Percentiles rank a stretch among this genome's conserved stretches.
phyloP scores from a whole-genome alignment of 352 stramenopile genomes.

The Pythium oligandrum region DNA sequence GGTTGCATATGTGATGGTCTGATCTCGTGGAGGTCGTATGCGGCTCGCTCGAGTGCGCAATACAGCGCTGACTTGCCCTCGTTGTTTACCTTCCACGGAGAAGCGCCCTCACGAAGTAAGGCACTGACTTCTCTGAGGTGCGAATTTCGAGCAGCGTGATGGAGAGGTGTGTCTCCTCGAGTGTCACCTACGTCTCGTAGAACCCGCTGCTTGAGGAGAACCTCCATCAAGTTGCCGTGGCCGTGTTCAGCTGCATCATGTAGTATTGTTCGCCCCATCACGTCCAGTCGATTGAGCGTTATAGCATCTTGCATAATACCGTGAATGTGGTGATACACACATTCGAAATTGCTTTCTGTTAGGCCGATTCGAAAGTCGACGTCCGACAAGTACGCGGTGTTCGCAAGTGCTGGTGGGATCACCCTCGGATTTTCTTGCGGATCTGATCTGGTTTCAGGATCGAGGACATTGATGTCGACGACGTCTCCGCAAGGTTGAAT shows the following conservation, averaged over 20 bases:
- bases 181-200: slow-evolving; percentile 34
- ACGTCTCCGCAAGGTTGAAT: slow-evolving; percentile 38
- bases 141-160: slow-evolving; percentile 42
- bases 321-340: slow-evolving; percentile 42
- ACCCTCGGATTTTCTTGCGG: neutral
- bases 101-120: slow-evolving; percentile 37
- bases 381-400: slow-evolving; percentile 41
- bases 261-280: slow-evolving; percentile 50
- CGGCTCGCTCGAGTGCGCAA: slow-evolving; percentile 43
- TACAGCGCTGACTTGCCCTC: slow-evolving; percentile 53
- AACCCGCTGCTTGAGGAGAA: slow-evolving; percentile 41
- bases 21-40: slow-evolving; percentile 10
- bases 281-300: slow-evolving; percentile 43
- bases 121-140: slow-evolving; percentile 49
- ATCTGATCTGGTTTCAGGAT: neutral
- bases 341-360: slow-evolving; percentile 55
- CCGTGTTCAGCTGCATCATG: slow-evolving; percentile 60
- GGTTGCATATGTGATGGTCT: slow-evolving; percentile 11
- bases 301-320: slow-evolving; percentile 36
- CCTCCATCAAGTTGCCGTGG: slow-evolving; percentile 40
- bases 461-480: slow-evolving; percentile 18
- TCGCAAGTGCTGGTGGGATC: slow-evolving; percentile 10
- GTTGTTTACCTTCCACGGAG: slow-evolving; percentile 33
- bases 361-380: slow-evolving; percentile 55
- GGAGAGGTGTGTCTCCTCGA: slow-evolving; percentile 48